A percentile compares a stretch with the other conserved stretches of the same genome.
phyloP scores from a whole-genome alignment of 129 eudicot genomes.

The Deinandra increscens region DNA sequence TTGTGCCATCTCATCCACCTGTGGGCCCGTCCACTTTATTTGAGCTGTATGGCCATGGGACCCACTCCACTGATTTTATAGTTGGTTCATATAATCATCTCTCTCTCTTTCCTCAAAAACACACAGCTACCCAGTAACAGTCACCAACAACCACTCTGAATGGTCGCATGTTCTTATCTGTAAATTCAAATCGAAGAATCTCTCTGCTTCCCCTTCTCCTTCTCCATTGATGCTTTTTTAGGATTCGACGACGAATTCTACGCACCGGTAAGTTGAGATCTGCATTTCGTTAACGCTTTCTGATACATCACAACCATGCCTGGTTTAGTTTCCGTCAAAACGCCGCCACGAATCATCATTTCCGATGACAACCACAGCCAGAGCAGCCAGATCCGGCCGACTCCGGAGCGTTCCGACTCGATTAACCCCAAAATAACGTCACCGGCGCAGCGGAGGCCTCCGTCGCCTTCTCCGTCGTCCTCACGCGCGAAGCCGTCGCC shows the following conservation, averaged over 20 bases:
- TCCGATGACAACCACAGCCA: constrained; percentile 39
- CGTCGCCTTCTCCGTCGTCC: constrained; percentile 86
- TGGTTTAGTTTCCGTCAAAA: constrained; percentile 80
- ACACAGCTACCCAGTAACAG: constrained; percentile 31
- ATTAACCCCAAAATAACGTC: constrained; percentile 41
- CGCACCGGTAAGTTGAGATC: background rate
- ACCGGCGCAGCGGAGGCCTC: constrained; percentile 65
- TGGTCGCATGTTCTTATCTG: constrained; percentile 28
- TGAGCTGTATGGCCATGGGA: constrained; percentile 27
- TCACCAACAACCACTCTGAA: constrained; percentile 25
- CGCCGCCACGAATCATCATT: constrained; percentile 68
- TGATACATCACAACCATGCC: constrained; percentile 46
- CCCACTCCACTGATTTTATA: constrained; percentile 34
- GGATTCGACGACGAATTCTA: background rate
- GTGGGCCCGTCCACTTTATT: constrained; percentile 23
- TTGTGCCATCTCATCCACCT: constrained; percentile 31
- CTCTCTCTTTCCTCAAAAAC: background rate
- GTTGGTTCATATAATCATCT: constrained; percentile 19
- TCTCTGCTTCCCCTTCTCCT: no score
- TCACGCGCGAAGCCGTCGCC: constrained; percentile 96
- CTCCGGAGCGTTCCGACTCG: constrained; percentile 48
- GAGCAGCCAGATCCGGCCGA: constrained; percentile 52
- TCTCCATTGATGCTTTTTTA: background rate
- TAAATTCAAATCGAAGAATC: constrained; percentile 8
- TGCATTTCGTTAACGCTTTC: constrained; percentile 14